A percentile compares a stretch with the other conserved stretches of the same genome.
phyloP scores from a whole-genome alignment of 106 monocot species.

The Dendrobium chrysotoxum region DNA sequence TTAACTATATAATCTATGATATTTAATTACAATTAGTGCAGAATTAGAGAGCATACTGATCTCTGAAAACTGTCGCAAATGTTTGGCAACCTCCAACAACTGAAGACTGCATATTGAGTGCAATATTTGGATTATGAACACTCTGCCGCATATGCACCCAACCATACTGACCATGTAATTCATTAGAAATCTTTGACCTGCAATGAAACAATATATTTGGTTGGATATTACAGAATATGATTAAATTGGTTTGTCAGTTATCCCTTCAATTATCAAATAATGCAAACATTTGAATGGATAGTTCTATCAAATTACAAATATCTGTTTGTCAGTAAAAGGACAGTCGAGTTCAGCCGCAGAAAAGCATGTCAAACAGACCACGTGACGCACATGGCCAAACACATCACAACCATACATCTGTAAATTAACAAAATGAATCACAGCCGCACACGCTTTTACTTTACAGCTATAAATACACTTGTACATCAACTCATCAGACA shows the following conservation, averaged over 20 bases:
- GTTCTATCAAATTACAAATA: neutral
- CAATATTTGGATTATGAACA: constrained; percentile 55
- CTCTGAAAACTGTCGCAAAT: constrained; percentile 21
- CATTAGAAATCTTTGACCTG: constrained; percentile 42
- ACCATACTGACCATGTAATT: constrained; percentile 33
- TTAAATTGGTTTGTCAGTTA: neutral
- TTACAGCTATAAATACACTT: too few relatives aligned
- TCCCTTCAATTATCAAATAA: neutral
- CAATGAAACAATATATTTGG: neutral
- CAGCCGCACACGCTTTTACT: too few relatives aligned
- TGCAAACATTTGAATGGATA: neutral
- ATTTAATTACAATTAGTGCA: neutral
- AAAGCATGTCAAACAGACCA: too few relatives aligned
- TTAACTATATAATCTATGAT: neutral
- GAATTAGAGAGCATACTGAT: constrained; percentile 15
- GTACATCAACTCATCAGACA: too few relatives aligned
- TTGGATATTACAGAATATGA: neutral
- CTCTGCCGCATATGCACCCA: constrained; percentile 56
- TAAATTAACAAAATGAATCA: too few relatives aligned
- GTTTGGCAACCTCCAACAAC: constrained; percentile 35
- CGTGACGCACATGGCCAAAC: too few relatives aligned
- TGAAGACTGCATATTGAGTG: constrained; percentile 48
- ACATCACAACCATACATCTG: too few relatives aligned
- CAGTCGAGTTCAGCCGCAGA: too few relatives aligned
- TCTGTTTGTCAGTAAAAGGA: too few relatives aligned